Conservation (phyloP, 2,329 filamentous ascomycete genomes). For the Botrytis hyacinthi region DNA sequence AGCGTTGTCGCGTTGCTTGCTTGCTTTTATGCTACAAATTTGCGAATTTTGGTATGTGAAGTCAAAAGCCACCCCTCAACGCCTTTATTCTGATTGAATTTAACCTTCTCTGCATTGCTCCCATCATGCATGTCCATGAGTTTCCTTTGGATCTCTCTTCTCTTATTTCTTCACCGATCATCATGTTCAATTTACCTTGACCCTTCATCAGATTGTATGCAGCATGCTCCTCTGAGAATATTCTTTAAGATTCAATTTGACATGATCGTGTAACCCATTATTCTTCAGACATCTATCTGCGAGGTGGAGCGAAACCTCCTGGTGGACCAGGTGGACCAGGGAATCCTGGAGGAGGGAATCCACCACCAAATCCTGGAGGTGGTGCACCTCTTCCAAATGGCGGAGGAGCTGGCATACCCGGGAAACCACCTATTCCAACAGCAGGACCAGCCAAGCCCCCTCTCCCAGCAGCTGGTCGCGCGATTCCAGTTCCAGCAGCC, state of each 20-base stretch:
- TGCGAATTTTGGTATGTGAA: conserved; percentile 36
- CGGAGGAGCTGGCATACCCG: conserved; percentile 53
- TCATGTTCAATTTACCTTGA: not conserved
- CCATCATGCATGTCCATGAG: not conserved
- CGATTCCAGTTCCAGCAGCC: conserved; percentile 81
- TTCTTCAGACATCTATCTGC: conserved; percentile 33
- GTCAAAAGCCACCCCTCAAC: conserved; percentile 38
- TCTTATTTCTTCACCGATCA: conserved; percentile 18
- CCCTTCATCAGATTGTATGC: not conserved
- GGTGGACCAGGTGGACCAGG: conserved; percentile 50
- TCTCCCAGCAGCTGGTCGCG: conserved; percentile 85
- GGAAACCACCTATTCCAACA: conserved; percentile 77
- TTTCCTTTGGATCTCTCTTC: conserved; percentile 10
- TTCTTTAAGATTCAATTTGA: not conserved
- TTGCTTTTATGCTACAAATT: conserved; percentile 37
- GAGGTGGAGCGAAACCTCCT: conserved; percentile 45
- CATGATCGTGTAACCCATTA: conserved; percentile 10
- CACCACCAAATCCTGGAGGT: conserved; percentile 47
- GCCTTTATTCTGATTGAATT: conserved; percentile 35
- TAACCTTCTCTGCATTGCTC: conserved; percentile 19
- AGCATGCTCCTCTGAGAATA: not conserved
- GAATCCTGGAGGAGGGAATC: conserved; percentile 48
- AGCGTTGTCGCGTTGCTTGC: conserved; percentile 28
- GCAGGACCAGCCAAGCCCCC: conserved; percentile 87
- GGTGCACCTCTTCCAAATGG: conserved; percentile 47